These are phyloP conservation scores for Fusarium clavum DNA, from an alignment of 2,329 filamentous ascomycete genomes.

Conservation along the genomic window DNA sequence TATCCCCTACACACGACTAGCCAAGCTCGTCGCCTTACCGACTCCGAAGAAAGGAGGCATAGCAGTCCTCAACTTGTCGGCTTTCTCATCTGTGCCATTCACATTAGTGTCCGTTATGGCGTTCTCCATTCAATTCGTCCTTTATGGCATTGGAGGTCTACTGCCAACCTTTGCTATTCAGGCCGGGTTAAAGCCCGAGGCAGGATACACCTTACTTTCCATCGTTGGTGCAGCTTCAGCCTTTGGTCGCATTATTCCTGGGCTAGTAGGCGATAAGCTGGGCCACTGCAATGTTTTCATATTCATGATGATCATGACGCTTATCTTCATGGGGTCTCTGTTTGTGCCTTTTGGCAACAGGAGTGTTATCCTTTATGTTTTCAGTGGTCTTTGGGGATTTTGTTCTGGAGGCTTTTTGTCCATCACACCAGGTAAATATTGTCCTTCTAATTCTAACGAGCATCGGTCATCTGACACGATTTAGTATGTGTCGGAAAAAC, in stretches of 20 bases:
- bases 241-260: neutral
- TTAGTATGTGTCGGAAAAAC: conserved; percentile 15
- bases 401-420: neutral
- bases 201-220: neutral
- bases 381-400: conserved; percentile 5
- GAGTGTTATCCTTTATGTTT: neutral
- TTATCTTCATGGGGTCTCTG: conserved; percentile 8
- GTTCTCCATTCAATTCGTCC: conserved; percentile 2
- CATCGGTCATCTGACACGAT: too few species aligned
- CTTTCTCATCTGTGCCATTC: conserved; percentile 7
- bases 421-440: neutral
- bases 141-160: conserved; percentile 14
- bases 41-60: neutral
- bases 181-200: conserved; percentile 1
- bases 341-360: conserved; percentile 7
- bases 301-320: conserved; percentile 5
- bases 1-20: conserved; percentile 2
- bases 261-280: neutral
- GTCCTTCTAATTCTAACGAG: fast-evolving
- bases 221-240: conserved; percentile 16
- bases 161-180: conserved; percentile 7
- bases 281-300: conserved; percentile 15
- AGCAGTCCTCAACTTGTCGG: conserved; percentile 11
- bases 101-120: conserved; percentile 7
- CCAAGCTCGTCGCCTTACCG: conserved; percentile 1